Base-by-base conservation (phyloP, 208 protist genomes). In the Trypanosoma brucei region DNA sequence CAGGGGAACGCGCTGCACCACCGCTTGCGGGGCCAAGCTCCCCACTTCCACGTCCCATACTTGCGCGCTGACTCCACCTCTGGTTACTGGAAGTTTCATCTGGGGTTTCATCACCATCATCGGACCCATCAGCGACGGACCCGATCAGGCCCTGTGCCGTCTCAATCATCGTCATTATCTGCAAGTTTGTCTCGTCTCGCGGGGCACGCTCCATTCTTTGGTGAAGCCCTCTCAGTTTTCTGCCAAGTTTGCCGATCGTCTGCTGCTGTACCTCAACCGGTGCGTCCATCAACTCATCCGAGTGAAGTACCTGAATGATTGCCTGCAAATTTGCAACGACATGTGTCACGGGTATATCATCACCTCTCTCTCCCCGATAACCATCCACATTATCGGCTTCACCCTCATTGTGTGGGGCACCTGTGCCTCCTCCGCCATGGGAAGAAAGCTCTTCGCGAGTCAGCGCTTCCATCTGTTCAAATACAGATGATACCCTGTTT, bases 241-340 rank as follows among this genome's bases (percentile, higher is more conserved):
- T 35, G 33, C 53, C 7, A 13, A 64, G 13, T 31, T 54, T 55
- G 30, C 4, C 56, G 3, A 62, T 3, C 22, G 65, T 51, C 57
- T 52, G 59, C 14, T 35, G 14, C 13, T 68, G 40, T 37, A 65
- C 62, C 22, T 37, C 53, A 0, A 11, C 3, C 4, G 75, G 59
- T 13, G 75, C 70, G 35, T 13, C 7, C 34, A 53, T 33, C 51
- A 81, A 77, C 33, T 77, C 54, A 42, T 60, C 57, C 0, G 69
- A 77, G 34, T 77, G 65, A n/a, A 81, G 58, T 38, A 77, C 59
- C 44, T 80, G 53, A 59, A 76, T 53, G 55, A 76, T 34, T 14
- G 59, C 55, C 38, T 74, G 54, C 38, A 80, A 42, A 40, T 55
- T 55, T 53, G 45, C 58, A n/a, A 70, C 22, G 37, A 77, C 62